Evolutionary conservation across 257 asterid genomes (phyloP).

Genomic region (Cordia subcordata): DNA sequence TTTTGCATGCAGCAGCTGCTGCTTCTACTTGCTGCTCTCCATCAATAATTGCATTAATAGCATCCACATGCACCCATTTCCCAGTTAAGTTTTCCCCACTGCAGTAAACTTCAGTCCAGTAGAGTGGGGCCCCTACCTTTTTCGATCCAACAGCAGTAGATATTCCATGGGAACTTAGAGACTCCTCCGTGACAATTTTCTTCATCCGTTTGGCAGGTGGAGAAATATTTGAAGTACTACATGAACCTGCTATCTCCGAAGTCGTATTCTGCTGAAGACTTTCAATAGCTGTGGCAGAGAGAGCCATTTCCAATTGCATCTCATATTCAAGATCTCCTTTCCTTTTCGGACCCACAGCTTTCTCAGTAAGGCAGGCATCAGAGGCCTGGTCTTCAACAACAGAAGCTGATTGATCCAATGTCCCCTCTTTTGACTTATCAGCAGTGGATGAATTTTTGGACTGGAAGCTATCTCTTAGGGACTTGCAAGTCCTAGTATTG

Average conservation of each 20-base stretch:
- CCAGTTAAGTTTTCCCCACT: slow-evolving; percentile 85
- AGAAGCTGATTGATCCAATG: slow-evolving; percentile 26
- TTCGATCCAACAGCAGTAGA: slow-evolving; percentile 88
- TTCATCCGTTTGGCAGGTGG: slow-evolving; percentile 43
- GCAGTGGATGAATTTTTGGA: slow-evolving; percentile 19
- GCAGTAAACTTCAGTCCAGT: slow-evolving; percentile 96
- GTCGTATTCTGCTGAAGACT: slow-evolving; percentile 25
- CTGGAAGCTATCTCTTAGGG: slow-evolving; percentile 19
- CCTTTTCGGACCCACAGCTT: slow-evolving; percentile 47
- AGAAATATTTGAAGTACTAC: slow-evolving; percentile 29
- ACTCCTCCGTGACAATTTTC: slow-evolving; percentile 43
- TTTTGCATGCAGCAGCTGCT: slow-evolving; percentile 92
- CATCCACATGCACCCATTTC: slow-evolving; percentile 95
- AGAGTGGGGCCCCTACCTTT: slow-evolving; percentile 89
- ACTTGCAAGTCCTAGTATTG: slow-evolving; percentile 25
- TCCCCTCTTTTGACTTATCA: slow-evolving; percentile 28
- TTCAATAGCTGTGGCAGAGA: slow-evolving; percentile 66
- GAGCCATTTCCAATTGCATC: slow-evolving; percentile 90
- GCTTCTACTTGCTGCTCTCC: slow-evolving; percentile 92
- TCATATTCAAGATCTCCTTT: slow-evolving; percentile 89
- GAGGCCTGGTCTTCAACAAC: slow-evolving; percentile 31
- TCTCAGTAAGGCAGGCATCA: slow-evolving; percentile 29
- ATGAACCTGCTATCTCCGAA: slow-evolving; percentile 30
- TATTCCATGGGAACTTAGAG: slow-evolving; percentile 45
- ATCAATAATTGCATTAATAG: slow-evolving; percentile 67